These are phyloP conservation scores for Moniliophthora roreri DNA, from an alignment of 1,284 basidiomycete species.

Conservation along the genomic window DNA sequence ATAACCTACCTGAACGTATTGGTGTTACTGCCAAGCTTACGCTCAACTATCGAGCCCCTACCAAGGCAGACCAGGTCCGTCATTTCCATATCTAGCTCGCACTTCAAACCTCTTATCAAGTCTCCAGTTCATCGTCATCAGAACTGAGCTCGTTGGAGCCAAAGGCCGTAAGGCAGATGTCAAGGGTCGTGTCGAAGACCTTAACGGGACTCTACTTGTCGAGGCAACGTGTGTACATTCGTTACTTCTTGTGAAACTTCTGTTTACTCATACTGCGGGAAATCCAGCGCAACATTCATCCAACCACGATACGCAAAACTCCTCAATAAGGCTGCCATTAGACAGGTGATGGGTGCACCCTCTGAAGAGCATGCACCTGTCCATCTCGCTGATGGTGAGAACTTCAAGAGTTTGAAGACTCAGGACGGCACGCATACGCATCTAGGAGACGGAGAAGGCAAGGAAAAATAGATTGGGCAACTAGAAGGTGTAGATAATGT, in stretches of 20 bases:
- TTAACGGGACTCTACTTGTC: slow-evolving; percentile 77
- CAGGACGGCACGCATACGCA: too few species aligned
- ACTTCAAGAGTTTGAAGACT: slow-evolving; percentile 9
- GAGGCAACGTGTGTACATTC: slow-evolving; percentile 67
- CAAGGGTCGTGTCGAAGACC: slow-evolving; percentile 70
- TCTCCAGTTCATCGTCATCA: slow-evolving; percentile 68
- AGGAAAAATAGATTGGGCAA: too few species aligned
- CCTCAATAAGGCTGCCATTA: slow-evolving; percentile 49
- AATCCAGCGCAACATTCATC: slow-evolving; percentile 77
- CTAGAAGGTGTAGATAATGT: too few species aligned
- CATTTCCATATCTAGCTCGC: not conserved
- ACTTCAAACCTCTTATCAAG: slow-evolving; percentile 30
- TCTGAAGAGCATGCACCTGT: slow-evolving; percentile 8
- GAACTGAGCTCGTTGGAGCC: slow-evolving; percentile 60
- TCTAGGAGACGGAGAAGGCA: too few species aligned
- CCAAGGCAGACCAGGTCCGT: slow-evolving; percentile 78
- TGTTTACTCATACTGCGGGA: not conserved
- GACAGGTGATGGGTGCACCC: slow-evolving; percentile 51
- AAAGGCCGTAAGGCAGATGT: slow-evolving; percentile 81
- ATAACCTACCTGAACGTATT: slow-evolving; percentile 83
- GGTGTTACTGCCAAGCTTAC: slow-evolving; percentile 89
- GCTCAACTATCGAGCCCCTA: slow-evolving; percentile 79
- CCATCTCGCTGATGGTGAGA: slow-evolving; percentile 14
- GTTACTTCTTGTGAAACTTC: not conserved
- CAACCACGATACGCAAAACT: slow-evolving; percentile 84